Evolutionary conservation across 768 basidiomycete genomes (phyloP), one percentile per base, ranked within the genome.

Genomic region (Pleurotus tuber-regium): DNA sequence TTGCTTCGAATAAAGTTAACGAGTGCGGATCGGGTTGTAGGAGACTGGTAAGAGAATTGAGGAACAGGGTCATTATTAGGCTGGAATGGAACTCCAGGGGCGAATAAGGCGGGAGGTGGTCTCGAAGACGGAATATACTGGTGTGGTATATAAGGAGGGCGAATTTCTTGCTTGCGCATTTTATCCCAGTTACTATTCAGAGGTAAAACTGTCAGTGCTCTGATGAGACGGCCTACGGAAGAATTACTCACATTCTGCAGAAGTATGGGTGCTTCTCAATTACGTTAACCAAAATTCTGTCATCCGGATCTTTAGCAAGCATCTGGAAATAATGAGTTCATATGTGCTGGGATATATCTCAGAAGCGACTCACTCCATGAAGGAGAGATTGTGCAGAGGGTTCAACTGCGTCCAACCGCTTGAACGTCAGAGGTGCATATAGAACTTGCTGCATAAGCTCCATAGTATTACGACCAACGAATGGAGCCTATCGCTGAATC

Each of bases 251-350:
- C 68, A 66, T 47, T 29, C 62, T 61, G 38, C 52, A 59, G 42
- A 69, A 69, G 52, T 66, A 69, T 0, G 66, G 60, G 53, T 69
- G 68, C 25, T 54, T 54, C n/a, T 59, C 62, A 35, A 66, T 64
- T 24, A 62, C 66, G 4, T 56, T 61, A n/a, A 62, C 59, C 25
- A 59, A 54, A 10, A 69, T 50, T 10, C 68, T 59, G 16, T 61
- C 52, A 31, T 54, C 54, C 3, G 66, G 66, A 21, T 64, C 54
- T 46, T 67, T 69, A 19, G 41, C 44, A 35, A 69, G 52, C 63
- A 69, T 63, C 63, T 67, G 39, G 26, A 33, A 43, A 38, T 23
- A 4, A 5, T 12, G 52, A 16, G 24, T 28, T 19, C 28, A 16
- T 4, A 36, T 16, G 21, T 14, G 14, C n/a, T 21, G 23, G 9